Evolutionary conservation across 2,329 filamentous ascomycete genomes (phyloP).

Genomic region (Ophiocordyceps camponoti-saundersi): DNA sequence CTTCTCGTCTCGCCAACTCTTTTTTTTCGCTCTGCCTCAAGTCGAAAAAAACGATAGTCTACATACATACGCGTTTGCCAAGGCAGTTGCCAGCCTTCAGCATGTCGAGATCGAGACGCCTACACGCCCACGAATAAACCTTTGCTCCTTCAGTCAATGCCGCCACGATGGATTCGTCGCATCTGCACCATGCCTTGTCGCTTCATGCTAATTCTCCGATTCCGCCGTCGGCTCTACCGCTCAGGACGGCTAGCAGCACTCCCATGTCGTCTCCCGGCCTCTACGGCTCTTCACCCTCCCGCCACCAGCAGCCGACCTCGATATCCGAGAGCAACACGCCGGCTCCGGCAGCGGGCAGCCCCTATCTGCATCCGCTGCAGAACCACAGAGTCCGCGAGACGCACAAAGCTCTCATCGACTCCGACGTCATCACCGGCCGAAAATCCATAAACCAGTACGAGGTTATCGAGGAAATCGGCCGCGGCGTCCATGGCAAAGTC

Average conservation of each 20-base stretch:
- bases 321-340: constrained; percentile 38
- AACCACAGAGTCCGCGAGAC: constrained; percentile 66
- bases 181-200: constrained; percentile 6
- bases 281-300: constrained; percentile 33
- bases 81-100: constrained; percentile 1
- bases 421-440: constrained; percentile 74
- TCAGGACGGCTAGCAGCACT: constrained; percentile 36
- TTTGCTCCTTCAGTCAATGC: not conserved
- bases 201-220: constrained; percentile 15
- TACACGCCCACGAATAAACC: not conserved
- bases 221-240: constrained; percentile 18
- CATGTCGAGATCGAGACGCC: constrained; percentile 5
- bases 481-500: constrained; percentile 93
- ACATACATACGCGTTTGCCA: not conserved
- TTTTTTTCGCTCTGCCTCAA: too few relatives aligned
- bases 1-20: not conserved
- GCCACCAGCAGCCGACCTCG: constrained; percentile 22
- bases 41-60: not conserved
- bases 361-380: constrained; percentile 54
- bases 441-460: constrained; percentile 98
- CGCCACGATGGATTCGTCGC: constrained; percentile 5
- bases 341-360: constrained; percentile 30
- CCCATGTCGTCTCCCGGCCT: constrained; percentile 44
- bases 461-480: constrained; percentile 87
- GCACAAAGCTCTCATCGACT: constrained; percentile 79